Conservation (phyloP, 2,329 filamentous ascomycete genomes). For the Nemania bipapillata region DNA sequence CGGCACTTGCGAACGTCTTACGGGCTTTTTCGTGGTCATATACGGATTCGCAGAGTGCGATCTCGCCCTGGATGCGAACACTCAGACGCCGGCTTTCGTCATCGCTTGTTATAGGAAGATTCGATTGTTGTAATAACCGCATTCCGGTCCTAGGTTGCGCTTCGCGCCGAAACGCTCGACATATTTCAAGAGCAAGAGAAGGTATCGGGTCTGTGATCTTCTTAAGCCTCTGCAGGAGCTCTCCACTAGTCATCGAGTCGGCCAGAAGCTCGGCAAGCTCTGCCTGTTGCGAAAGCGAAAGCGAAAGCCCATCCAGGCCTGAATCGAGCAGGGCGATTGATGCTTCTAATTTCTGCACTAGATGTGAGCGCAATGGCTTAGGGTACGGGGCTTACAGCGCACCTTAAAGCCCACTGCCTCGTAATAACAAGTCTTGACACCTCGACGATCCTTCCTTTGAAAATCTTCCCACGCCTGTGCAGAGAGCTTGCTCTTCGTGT, state of each 20-base stretch:
- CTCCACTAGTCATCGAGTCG: neutral
- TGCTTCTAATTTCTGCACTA: constrained; percentile 1
- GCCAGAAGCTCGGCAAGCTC: neutral
- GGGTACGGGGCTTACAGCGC: neutral
- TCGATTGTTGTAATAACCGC: neutral
- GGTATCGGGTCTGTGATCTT: neutral
- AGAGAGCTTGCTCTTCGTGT: neutral
- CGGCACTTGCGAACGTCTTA: neutral
- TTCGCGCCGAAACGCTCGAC: neutral
- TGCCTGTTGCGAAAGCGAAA: neutral
- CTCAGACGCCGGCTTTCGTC: neutral
- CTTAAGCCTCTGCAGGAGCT: neutral
- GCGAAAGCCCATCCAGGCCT: neutral
- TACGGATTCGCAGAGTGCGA: neutral
- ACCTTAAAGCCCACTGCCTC: neutral
- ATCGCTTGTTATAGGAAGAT: neutral
- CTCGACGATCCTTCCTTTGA: neutral
- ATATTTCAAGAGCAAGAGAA: constrained; percentile 1
- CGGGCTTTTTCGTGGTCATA: neutral
- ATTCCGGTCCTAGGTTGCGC: neutral
- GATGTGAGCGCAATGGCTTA: neutral
- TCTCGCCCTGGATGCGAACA: neutral
- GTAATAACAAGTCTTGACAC: neutral
- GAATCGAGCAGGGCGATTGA: neutral
- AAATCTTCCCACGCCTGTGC: neutral